These are phyloP conservation scores for Dentipellis sp. DNA, from an alignment of 768 basidiomycete species.

Conservation along the genomic window DNA sequence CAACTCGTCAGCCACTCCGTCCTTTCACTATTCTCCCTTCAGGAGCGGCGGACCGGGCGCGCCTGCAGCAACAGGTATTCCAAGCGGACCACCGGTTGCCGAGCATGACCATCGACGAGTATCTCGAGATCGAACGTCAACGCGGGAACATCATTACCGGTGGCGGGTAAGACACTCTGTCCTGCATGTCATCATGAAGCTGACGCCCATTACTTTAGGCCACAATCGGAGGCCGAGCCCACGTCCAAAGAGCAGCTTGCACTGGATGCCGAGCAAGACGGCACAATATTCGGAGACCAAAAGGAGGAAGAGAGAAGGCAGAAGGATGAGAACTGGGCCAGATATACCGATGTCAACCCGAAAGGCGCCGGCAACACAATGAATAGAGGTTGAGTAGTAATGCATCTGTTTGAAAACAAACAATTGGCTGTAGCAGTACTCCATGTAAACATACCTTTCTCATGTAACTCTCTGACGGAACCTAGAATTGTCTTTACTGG, in stretches of 20 bases:
- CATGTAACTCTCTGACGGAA: neutral
- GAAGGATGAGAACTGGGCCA: constrained; percentile 90
- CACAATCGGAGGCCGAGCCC: constrained; percentile 33
- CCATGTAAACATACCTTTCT: neutral
- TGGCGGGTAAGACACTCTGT: constrained; percentile 57
- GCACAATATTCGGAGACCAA: constrained; percentile 53
- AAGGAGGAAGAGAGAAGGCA: constrained; percentile 69
- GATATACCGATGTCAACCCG: constrained; percentile 76
- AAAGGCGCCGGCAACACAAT: constrained; percentile 95
- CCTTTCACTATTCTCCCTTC: constrained; percentile 92
- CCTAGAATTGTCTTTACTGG: neutral
- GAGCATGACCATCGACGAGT: constrained; percentile 94
- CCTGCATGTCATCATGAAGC: neutral
- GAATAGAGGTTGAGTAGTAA: constrained; percentile 65
- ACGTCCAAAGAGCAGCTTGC: constrained; percentile 74
- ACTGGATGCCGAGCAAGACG: constrained; percentile 79
- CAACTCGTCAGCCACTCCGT: constrained; percentile 55
- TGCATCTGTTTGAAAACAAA: neutral
- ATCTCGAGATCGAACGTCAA: constrained; percentile 75
- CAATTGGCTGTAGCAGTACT: neutral
- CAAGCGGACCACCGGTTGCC: constrained; percentile 76
- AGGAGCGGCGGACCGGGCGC: constrained; percentile 50
- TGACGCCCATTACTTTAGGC: neutral
- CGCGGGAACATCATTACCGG: constrained; percentile 83
- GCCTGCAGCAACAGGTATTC: constrained; percentile 76